These are phyloP conservation scores for Hordeum pubiflorum DNA, from an alignment of 202 grass and related monocot species.

Conservation along the genomic window DNA sequence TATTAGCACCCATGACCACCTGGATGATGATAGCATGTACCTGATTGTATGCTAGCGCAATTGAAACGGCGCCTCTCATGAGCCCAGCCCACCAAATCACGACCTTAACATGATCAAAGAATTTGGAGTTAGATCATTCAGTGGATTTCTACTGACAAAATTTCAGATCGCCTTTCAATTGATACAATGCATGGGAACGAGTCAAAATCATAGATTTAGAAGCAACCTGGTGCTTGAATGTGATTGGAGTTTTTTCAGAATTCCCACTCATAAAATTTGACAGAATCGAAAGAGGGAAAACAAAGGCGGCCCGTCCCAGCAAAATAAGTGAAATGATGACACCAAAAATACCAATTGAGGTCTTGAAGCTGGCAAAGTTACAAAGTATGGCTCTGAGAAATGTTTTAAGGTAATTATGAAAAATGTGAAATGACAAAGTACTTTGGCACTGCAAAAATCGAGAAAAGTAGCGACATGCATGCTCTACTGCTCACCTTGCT, in stretches of 20 bases:
- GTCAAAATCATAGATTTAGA: background rate
- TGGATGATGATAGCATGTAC: background rate
- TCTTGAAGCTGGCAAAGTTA: constrained; percentile 47
- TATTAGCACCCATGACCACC: no score
- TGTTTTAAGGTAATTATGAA: background rate
- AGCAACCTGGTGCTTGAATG: constrained; percentile 83
- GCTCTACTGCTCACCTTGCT: constrained; percentile 36
- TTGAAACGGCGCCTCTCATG: constrained; percentile 77
- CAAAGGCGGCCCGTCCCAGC: constrained; percentile 61
- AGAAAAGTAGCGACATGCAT: background rate
- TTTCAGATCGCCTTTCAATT: background rate
- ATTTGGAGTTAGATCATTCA: background rate
- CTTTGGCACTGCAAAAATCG: background rate
- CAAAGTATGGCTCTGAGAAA: background rate
- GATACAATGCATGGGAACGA: background rate
- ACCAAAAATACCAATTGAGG: constrained; percentile 51
- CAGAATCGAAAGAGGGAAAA: constrained; percentile 65
- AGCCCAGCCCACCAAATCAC: constrained; percentile 95
- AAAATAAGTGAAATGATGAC: constrained; percentile 49
- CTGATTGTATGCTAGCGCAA: constrained; percentile 83
- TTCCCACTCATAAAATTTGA: constrained; percentile 61
- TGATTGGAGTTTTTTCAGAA: constrained; percentile 64
- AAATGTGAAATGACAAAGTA: background rate
- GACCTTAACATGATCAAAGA: constrained; percentile 28
- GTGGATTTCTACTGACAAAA: background rate